These are phyloP conservation scores for Tetragonia tetragonoides DNA, from an alignment of 148 eudicot species.

Conservation along the genomic window DNA sequence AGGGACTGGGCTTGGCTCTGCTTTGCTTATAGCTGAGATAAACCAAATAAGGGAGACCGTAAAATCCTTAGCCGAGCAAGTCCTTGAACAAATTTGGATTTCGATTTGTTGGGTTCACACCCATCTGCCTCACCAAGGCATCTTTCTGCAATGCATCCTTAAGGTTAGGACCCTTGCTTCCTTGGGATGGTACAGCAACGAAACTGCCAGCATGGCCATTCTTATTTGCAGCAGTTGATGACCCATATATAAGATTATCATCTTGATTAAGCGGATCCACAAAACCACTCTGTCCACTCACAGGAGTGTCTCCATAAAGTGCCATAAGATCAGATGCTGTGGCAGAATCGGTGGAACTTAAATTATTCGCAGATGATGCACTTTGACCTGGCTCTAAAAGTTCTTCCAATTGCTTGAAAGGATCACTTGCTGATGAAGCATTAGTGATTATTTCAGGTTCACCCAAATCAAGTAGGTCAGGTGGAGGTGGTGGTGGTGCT, in stretches of 20 bases:
- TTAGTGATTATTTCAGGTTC: conserved; percentile 40
- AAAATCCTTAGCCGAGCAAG: conserved; percentile 62
- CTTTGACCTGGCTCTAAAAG: conserved; percentile 55
- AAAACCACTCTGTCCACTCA: conserved; percentile 27
- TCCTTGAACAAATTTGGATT: conserved; percentile 89
- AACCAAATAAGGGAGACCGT: background rate
- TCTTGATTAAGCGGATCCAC: conserved; percentile 13
- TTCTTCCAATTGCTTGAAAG: conserved; percentile 82
- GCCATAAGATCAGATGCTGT: conserved; percentile 50
- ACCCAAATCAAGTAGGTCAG: conserved; percentile 85
- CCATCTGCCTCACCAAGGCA: conserved; percentile 86
- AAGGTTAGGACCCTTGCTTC: conserved; percentile 66
- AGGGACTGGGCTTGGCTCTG: background rate
- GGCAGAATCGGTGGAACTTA: conserved; percentile 32
- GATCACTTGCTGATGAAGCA: conserved; percentile 48
- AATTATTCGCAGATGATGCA: conserved; percentile 26
- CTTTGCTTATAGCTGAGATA: background rate
- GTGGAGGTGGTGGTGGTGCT: conserved; percentile 53
- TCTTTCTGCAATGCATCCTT: conserved; percentile 78
- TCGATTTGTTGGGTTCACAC: conserved; percentile 70
- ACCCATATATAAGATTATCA: conserved; percentile 32
- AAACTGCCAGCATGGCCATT: conserved; percentile 28
- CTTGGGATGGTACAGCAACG: conserved; percentile 23
- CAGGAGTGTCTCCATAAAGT: conserved; percentile 47
- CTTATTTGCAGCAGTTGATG: conserved; percentile 24